Conservation (phyloP, 176 grass and related monocot species). For the Oropetium thomaeum region DNA sequence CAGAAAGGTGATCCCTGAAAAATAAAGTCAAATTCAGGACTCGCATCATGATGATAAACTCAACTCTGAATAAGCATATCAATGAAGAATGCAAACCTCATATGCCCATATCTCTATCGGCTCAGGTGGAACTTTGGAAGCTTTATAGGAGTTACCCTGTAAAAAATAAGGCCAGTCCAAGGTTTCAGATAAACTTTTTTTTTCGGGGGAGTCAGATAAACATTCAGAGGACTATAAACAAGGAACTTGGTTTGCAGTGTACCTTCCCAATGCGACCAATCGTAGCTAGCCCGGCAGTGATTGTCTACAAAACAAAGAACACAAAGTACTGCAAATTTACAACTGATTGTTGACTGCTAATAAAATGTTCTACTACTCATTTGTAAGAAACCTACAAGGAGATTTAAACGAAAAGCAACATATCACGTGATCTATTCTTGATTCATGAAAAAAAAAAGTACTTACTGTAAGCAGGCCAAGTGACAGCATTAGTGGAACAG, state of each 20-base stretch:
- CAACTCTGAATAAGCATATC: neutral
- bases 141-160: constrained; percentile 71
- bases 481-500: constrained; percentile 71
- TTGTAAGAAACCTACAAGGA: neutral
- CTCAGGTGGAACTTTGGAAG: constrained; percentile 65
- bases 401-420: constrained; percentile 1
- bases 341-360: neutral
- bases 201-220: too few species aligned
- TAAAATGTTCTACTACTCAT: neutral
- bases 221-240: constrained; percentile 9
- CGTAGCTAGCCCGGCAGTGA: constrained; percentile 69
- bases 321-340: neutral
- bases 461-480: constrained; percentile 90
- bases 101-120: constrained; percentile 94
- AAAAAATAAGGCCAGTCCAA: neutral
- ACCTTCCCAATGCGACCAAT: constrained; percentile 80
- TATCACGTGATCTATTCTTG: neutral
- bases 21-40: constrained; percentile 21
- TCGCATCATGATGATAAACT: neutral
- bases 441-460: neutral
- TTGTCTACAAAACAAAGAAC: constrained; percentile 46
- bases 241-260: constrained; percentile 19
- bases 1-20: constrained; percentile 84
- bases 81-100: constrained; percentile 50
- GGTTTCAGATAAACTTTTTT: constrained; percentile 19